phyloP scores from a whole-genome alignment of 1,284 basidiomycete species.

The Moesziomyces parantarcticus region DNA sequence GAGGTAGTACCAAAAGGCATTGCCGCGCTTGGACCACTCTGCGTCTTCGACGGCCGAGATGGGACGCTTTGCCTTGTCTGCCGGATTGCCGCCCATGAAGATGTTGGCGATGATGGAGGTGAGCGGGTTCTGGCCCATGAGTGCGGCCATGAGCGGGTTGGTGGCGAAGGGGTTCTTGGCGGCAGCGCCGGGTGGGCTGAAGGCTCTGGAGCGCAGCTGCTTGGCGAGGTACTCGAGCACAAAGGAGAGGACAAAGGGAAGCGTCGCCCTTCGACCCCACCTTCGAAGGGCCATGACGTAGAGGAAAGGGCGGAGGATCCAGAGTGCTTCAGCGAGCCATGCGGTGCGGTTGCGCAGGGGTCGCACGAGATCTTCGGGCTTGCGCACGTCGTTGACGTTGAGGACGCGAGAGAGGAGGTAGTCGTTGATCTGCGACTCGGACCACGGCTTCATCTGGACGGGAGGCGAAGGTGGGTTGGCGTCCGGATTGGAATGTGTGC shows the following conservation, averaged over 20 bases:
- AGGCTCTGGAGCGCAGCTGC: constrained; percentile 47
- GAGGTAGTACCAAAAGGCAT: constrained; percentile 84
- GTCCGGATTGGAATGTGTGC: constrained; percentile 1
- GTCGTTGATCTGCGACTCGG: constrained; percentile 62
- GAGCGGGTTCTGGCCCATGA: constrained; percentile 60
- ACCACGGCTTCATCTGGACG: constrained; percentile 43
- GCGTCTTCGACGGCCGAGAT: constrained; percentile 67
- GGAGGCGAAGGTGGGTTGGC: constrained; percentile 18
- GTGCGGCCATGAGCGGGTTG: constrained; percentile 54
- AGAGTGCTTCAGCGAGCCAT: constrained; percentile 47
- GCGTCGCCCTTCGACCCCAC: constrained; percentile 50
- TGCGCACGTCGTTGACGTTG: constrained; percentile 59
- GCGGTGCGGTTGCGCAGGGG: constrained; percentile 41
- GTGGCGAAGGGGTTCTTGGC: constrained; percentile 18
- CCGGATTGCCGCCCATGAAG: constrained; percentile 41
- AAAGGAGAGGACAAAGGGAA: constrained; percentile 57
- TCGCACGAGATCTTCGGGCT: constrained; percentile 60
- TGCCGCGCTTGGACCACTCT: constrained; percentile 84
- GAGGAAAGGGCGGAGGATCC: constrained; percentile 59
- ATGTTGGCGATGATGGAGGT: constrained; percentile 53
- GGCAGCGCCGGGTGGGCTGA: constrained; percentile 12
- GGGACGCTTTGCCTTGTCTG: constrained; percentile 45
- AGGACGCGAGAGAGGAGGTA: constrained; percentile 62
- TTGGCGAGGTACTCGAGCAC: constrained; percentile 56
- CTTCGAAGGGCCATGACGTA: constrained; percentile 61